Evolutionary conservation across 768 basidiomycete species (phyloP).

Genomic region (Trametes villosa): DNA sequence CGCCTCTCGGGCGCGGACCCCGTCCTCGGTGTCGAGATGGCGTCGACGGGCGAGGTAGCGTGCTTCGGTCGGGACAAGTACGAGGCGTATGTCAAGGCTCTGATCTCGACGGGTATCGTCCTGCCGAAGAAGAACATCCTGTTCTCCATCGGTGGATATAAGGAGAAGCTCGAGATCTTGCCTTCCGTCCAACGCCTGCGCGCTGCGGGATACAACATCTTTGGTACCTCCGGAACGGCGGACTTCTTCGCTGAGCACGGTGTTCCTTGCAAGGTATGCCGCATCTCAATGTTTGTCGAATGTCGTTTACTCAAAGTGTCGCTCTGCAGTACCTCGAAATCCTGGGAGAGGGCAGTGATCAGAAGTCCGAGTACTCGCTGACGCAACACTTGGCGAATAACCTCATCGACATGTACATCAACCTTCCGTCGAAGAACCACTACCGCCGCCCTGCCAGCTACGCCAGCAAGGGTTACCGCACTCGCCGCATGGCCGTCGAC

Average conservation of each 20-base stretch:
- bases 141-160: conserved; percentile 94
- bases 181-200: conserved; percentile 96
- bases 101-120: conserved; percentile 94
- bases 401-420: conserved; percentile 99
- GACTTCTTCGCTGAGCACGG: conserved; percentile 98
- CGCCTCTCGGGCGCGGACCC: conserved; percentile 97
- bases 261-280: conserved; percentile 86
- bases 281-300: not conserved
- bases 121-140: conserved; percentile 97
- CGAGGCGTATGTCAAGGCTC: conserved; percentile 96
- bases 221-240: conserved; percentile 95
- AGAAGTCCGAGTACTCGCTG: conserved; percentile 97
- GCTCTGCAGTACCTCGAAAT: conserved; percentile 80
- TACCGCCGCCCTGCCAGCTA: conserved; percentile 97
- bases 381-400: conserved; percentile 97
- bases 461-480: conserved; percentile 94
- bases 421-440: conserved; percentile 96
- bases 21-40: conserved; percentile 98
- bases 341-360: conserved; percentile 74
- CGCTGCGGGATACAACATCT: conserved; percentile 92
- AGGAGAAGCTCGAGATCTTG: conserved; percentile 96
- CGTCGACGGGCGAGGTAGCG: conserved; percentile 98
- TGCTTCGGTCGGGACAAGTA: conserved; percentile 98
- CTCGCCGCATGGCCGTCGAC: conserved; percentile 98
- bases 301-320: not conserved